Evolutionary conservation across 352 stramenopile genomes (phyloP).

Genomic region (Globisporangium acanthophoron): DNA sequence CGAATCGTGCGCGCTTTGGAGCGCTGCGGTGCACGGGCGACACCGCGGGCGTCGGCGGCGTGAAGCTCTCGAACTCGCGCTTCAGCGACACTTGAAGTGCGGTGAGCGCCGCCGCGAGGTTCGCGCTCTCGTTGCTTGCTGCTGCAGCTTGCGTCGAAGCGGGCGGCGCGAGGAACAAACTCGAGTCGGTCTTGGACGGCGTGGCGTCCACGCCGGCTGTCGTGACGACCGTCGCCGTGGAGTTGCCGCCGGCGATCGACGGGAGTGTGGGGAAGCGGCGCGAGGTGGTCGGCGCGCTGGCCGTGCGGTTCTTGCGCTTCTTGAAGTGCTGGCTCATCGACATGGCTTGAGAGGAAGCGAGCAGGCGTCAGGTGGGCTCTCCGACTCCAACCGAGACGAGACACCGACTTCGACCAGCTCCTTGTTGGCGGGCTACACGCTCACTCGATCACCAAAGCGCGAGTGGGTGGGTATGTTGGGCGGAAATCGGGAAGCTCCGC

Average conservation of each 20-base stretch:
- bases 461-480: no score
- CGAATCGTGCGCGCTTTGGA: constrained; percentile 57
- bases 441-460: neutral
- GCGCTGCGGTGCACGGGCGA: constrained; percentile 48
- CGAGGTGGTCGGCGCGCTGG: constrained; percentile 6
- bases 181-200: constrained; percentile 5
- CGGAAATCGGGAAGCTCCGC: no score
- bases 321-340: constrained; percentile 64
- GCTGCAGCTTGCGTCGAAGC: constrained; percentile 6
- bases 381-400: constrained; percentile 7
- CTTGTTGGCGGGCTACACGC: neutral
- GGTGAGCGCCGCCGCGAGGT: constrained; percentile 47
- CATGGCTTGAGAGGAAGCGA: constrained; percentile 10
- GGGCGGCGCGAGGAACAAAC: neutral
- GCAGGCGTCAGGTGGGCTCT: neutral
- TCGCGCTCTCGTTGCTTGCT: constrained; percentile 29
- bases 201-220: neutral
- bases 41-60: constrained; percentile 60
- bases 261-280: neutral
- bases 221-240: neutral
- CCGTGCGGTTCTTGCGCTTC: constrained; percentile 56
- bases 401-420: neutral
- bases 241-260: constrained; percentile 2
- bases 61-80: constrained; percentile 63
- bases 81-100: constrained; percentile 75